Percentiles rank a stretch among this genome's conserved stretches.
Evolutionary conservation across 108 stramenopile genomes (phyloP).

Genomic region (Aurantiochytrium sp.): DNA sequence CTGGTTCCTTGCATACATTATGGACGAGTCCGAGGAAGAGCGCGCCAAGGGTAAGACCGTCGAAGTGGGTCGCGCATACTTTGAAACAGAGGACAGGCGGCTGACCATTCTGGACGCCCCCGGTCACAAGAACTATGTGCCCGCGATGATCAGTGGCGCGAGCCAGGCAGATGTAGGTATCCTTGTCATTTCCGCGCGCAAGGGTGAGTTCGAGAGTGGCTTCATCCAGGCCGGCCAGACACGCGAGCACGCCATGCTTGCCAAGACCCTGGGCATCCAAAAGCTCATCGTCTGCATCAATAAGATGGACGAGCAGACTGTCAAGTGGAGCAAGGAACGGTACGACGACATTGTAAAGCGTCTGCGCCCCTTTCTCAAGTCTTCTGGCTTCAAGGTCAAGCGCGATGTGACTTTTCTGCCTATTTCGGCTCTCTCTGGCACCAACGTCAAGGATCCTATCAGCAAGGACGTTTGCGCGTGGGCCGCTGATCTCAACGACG

Average conservation of each 20-base stretch:
- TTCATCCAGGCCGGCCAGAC: conserved; percentile 98
- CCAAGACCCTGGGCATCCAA: conserved; percentile 93
- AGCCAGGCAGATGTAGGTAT: conserved; percentile 95
- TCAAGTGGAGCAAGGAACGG: conserved; percentile 80
- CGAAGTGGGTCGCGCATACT: conserved; percentile 93
- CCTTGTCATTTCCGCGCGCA: conserved; percentile 94
- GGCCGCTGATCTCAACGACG: conserved; percentile 61
- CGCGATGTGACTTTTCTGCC: conserved; percentile 95
- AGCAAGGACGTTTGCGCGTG: conserved; percentile 68
- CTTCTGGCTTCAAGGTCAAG: conserved; percentile 91
- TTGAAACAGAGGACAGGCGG: conserved; percentile 82
- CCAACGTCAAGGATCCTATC: conserved; percentile 91
- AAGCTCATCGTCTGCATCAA: conserved; percentile 95
- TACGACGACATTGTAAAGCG: conserved; percentile 90
- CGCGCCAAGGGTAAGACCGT: conserved; percentile 99
- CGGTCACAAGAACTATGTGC: conserved; percentile 99
- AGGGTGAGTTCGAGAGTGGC: conserved; percentile 96
- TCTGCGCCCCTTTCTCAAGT: conserved; percentile 88
- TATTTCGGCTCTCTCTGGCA: conserved; percentile 88
- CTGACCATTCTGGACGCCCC: conserved; percentile 99
- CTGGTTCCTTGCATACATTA: conserved; percentile 99
- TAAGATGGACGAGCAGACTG: conserved; percentile 99
- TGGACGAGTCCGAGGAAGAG: conserved; percentile 99
- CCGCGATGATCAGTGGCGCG: conserved; percentile 98
- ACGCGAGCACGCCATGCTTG: conserved; percentile 95